These are phyloP conservation scores for Hygrophila difformis DNA, from an alignment of 257 asterid genomes.

Conservation along the genomic window DNA sequence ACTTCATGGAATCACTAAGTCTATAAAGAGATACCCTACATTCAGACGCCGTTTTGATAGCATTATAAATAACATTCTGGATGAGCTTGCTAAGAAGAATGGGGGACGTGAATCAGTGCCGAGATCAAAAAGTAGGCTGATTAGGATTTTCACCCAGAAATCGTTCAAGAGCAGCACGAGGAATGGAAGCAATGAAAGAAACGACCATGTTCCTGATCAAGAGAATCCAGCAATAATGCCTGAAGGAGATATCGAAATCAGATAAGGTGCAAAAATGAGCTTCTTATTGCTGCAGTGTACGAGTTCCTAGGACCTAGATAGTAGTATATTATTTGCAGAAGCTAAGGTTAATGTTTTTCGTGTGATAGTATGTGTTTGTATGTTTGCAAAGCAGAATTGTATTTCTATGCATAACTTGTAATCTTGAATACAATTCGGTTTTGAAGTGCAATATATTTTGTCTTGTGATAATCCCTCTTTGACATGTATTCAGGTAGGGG, in stretches of 20 bases:
- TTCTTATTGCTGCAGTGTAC: constrained; percentile 7
- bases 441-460: too few species aligned
- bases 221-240: constrained; percentile 33
- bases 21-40: constrained; percentile 84
- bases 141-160: constrained; percentile 46
- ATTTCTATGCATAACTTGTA: too few species aligned
- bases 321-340: too few species aligned
- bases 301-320: too few species aligned
- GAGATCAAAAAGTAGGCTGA: constrained; percentile 64
- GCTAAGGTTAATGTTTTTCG: too few species aligned
- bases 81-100: constrained; percentile 60
- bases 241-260: constrained; percentile 41
- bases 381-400: too few species aligned
- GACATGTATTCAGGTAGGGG: too few species aligned
- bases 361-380: too few species aligned
- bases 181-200: too few species aligned
- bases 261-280: constrained; percentile 16
- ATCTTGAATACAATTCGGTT: too few species aligned
- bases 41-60: constrained; percentile 76
- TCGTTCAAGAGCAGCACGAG: constrained; percentile 46
- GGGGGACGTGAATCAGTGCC: constrained; percentile 23
- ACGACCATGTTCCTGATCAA: constrained; percentile 26
- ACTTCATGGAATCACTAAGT: constrained; percentile 79
- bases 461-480: too few species aligned
- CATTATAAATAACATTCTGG: constrained; percentile 42